These are phyloP conservation scores for Blastocystis sp. DNA, from an alignment of 352 stramenopile genomes.

Conservation along the genomic window DNA sequence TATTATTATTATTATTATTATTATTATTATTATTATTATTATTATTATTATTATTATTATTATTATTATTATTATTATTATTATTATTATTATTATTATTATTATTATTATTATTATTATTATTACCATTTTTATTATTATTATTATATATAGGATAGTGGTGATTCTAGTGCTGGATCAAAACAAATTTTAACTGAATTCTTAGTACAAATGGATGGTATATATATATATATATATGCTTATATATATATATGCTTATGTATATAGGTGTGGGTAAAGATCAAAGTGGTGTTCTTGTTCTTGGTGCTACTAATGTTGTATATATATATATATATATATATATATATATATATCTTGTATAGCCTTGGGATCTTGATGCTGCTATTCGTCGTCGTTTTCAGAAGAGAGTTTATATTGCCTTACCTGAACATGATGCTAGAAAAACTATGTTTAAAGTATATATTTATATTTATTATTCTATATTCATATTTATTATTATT, in stretches of 20 bases:
- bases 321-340: not conserved
- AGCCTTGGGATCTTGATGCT: slow-evolving; percentile 79
- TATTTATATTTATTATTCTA: no score
- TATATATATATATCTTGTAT: not conserved
- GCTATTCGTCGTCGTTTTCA: slow-evolving; percentile 63
- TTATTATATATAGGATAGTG: slow-evolving; percentile 1
- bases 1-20: not conserved
- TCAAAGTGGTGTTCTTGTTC: slow-evolving; percentile 69
- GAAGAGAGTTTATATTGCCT: slow-evolving; percentile 75
- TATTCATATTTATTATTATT: no score
- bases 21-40: not conserved
- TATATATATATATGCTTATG: no score
- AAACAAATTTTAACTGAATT: slow-evolving; percentile 95
- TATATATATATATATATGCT: no score
- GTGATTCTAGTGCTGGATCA: slow-evolving; percentile 68
- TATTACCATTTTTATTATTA: not conserved
- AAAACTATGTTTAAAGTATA: slow-evolving; percentile 80
- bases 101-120: no score
- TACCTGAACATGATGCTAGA: slow-evolving; percentile 63
- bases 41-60: not conserved
- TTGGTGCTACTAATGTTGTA: slow-evolving; percentile 77
- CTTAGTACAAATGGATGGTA: slow-evolving; percentile 86
- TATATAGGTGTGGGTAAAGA: slow-evolving; percentile 66
- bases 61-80: slow-evolving; percentile 21
- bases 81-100: not conserved